A percentile compares a stretch with the other conserved stretches of the same genome.
phyloP scores from a whole-genome alignment of 129 eudicot species.

The Daucus carota region DNA sequence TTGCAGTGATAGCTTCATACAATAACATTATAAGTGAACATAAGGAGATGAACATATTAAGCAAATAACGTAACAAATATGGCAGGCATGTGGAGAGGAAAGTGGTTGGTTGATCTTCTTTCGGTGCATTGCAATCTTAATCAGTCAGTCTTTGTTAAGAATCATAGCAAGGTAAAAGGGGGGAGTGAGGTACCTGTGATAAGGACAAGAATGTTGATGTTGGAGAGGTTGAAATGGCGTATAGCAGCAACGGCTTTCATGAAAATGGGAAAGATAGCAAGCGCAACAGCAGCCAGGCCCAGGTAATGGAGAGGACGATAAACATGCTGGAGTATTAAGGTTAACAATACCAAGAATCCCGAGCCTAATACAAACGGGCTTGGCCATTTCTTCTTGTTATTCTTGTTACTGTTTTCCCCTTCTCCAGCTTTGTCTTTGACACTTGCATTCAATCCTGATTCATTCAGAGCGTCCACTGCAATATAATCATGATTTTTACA shows the following conservation, averaged over 20 bases:
- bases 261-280: slow-evolving; percentile 55
- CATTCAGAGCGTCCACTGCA: slow-evolving; percentile 65
- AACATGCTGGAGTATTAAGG: slow-evolving; percentile 40
- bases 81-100: no score
- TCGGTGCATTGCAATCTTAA: no score
- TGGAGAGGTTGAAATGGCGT: slow-evolving; percentile 35
- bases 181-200: no score
- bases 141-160: no score
- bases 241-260: slow-evolving; percentile 40
- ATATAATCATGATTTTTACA: no score
- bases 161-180: no score
- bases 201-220: slow-evolving; percentile 63
- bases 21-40: no score
- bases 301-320: slow-evolving; percentile 63
- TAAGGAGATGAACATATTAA: no score
- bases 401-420: neutral
- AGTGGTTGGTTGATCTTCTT: no score
- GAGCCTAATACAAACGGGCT: slow-evolving; percentile 52
- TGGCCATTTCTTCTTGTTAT: slow-evolving; percentile 67
- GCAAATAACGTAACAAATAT: no score
- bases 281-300: slow-evolving; percentile 50
- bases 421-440: slow-evolving; percentile 38
- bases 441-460: slow-evolving; percentile 72
- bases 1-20: no score
- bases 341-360: slow-evolving; percentile 47